Conservation (phyloP, 495 filamentous ascomycete genomes). For the Glonium stellatum region DNA sequence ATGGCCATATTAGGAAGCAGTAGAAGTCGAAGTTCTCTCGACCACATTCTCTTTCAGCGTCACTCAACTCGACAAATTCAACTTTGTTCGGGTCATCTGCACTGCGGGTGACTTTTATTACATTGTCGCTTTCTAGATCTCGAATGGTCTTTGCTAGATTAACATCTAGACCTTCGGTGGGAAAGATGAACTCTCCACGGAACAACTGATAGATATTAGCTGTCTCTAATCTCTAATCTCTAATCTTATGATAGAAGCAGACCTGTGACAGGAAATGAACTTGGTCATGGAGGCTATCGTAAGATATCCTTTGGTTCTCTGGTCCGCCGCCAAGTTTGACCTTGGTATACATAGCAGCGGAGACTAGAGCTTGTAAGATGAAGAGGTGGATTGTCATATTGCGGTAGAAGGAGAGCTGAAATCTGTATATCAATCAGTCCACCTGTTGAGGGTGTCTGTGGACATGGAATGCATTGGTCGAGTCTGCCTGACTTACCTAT, state of each 20-base stretch:
- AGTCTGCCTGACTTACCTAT: constrained; percentile 43
- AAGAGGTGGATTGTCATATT: constrained; percentile 99
- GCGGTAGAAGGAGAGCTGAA: constrained; percentile 94
- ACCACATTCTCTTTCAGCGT: constrained; percentile 65
- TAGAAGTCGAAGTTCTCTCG: constrained; percentile 97
- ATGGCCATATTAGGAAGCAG: constrained; percentile 96
- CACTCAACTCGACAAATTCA: constrained; percentile 62
- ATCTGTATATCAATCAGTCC: constrained; percentile 36
- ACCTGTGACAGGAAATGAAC: constrained; percentile 79
- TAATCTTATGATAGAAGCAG: constrained; percentile 12
- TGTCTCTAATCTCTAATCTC: not conserved
- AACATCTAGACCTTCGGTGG: constrained; percentile 67
- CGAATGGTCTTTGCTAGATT: constrained; percentile 75
- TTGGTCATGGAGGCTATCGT: constrained; percentile 61
- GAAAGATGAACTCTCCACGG: constrained; percentile 94
- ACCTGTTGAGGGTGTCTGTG: too few species aligned
- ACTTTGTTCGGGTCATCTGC: constrained; percentile 43
- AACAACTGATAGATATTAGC: constrained; percentile 55
- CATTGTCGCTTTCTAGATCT: constrained; percentile 69
- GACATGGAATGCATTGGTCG: not conserved
- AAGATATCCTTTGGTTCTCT: constrained; percentile 69
- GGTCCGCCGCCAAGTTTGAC: constrained; percentile 85
- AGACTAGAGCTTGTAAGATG: constrained; percentile 83
- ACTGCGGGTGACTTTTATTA: constrained; percentile 64
- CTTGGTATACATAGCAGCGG: constrained; percentile 77